Conservation (phyloP, 2,329 filamentous ascomycete species). For the Colletotrichum sidae region DNA sequence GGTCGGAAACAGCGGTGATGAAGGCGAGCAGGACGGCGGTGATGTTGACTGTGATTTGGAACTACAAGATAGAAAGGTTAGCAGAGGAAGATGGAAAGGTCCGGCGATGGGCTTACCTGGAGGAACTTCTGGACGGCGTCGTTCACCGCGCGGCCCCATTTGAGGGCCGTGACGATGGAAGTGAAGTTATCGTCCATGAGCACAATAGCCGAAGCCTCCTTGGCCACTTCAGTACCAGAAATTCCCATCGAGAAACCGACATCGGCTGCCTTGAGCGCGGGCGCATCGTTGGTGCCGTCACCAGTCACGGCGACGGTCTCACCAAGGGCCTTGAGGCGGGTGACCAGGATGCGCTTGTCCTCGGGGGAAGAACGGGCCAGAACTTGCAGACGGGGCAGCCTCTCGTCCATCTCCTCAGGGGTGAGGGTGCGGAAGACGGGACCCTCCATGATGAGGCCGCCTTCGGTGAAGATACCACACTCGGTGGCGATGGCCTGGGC, state of each 20-base stretch:
- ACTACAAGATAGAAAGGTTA: slow-evolving; percentile 47
- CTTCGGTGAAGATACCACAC: slow-evolving; percentile 71
- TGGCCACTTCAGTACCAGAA: slow-evolving; percentile 74
- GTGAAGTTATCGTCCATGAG: slow-evolving; percentile 75
- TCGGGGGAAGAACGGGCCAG: slow-evolving; percentile 70
- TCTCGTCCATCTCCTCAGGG: slow-evolving; percentile 62
- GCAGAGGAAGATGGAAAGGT: slow-evolving; percentile 20
- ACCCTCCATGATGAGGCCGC: slow-evolving; percentile 75
- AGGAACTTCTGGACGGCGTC: slow-evolving; percentile 77
- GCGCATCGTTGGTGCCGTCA: slow-evolving; percentile 75
- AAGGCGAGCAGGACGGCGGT: slow-evolving; percentile 75
- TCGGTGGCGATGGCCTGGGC: slow-evolving; percentile 73
- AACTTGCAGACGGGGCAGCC: slow-evolving; percentile 62
- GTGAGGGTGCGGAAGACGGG: slow-evolving; percentile 70
- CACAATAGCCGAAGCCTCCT: slow-evolving; percentile 76
- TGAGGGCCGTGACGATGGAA: slow-evolving; percentile 74
- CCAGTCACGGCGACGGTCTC: slow-evolving; percentile 74
- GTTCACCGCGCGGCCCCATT: slow-evolving; percentile 77
- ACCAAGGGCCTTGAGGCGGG: slow-evolving; percentile 63
- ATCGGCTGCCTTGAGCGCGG: slow-evolving; percentile 73
- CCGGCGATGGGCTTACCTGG: slow-evolving; percentile 53
- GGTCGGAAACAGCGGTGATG: slow-evolving; percentile 69
- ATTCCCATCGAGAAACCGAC: slow-evolving; percentile 78
- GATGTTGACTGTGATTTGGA: slow-evolving; percentile 78
- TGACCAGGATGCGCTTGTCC: slow-evolving; percentile 68